Evolutionary conservation across 495 filamentous ascomycete genomes (phyloP).

Genomic region (Parathielavia hyrcaniae): DNA sequence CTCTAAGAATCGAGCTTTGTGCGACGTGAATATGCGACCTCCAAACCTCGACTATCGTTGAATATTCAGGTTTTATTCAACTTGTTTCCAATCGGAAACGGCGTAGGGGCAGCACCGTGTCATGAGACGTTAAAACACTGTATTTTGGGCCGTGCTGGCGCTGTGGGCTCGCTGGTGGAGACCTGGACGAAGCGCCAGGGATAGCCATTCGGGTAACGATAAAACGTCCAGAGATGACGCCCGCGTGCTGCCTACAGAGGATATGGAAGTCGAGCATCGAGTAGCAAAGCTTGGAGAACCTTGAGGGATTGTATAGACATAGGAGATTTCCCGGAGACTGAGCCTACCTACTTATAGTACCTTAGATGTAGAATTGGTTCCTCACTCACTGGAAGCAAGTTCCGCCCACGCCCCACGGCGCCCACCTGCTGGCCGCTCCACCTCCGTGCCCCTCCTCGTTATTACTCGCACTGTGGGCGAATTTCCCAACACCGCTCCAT

Average conservation of each 20-base stretch:
- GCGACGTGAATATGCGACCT: conserved; percentile 2
- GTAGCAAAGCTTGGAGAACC: too few species aligned
- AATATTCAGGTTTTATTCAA: conserved; percentile 2
- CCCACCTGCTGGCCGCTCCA: not conserved
- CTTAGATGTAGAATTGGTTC: too few species aligned
- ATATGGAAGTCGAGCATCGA: too few species aligned
- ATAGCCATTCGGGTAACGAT: too few species aligned
- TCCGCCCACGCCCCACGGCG: not conserved
- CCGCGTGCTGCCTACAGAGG: too few species aligned
- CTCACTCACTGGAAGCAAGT: too few species aligned
- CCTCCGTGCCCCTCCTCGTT: not conserved
- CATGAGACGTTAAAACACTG: not conserved
- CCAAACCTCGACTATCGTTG: not conserved
- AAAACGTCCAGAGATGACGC: too few species aligned
- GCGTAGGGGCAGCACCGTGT: not conserved
- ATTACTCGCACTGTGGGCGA: not conserved
- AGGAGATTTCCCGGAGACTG: too few species aligned
- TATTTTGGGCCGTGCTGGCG: not conserved
- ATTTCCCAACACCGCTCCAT: not conserved
- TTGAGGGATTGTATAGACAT: too few species aligned
- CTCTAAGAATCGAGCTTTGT: conserved; percentile 6
- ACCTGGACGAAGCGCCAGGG: too few species aligned
- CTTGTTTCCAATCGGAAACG: not conserved
- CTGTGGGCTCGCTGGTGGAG: not conserved
- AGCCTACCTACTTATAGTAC: too few species aligned